A percentile compares a stretch with the other conserved stretches of the same genome.
phyloP scores from a whole-genome alignment of 345 rosid species.

The Brassica nigra region DNA sequence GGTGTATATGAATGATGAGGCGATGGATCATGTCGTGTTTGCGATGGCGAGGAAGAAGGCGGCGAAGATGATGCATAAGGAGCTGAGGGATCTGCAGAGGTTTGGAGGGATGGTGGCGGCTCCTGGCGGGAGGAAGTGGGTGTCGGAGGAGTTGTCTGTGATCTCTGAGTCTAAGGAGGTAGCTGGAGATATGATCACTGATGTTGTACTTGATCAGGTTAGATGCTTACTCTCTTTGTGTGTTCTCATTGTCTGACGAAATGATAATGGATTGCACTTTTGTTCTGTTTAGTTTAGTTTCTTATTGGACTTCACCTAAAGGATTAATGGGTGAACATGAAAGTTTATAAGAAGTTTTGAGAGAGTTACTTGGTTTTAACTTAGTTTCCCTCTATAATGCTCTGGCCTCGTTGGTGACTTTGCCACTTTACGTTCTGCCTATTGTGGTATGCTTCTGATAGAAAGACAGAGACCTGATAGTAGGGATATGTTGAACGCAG shows the following conservation, averaged over 20 bases:
- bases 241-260: not conserved
- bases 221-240: slow-evolving; percentile 8
- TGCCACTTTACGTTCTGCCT: not conserved
- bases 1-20: slow-evolving; percentile 89
- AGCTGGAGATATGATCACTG: slow-evolving; percentile 91
- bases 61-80: slow-evolving; percentile 84
- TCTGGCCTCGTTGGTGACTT: not conserved
- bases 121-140: slow-evolving; percentile 78
- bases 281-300: not conserved
- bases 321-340: slow-evolving; percentile 2
- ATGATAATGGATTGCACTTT: not conserved
- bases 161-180: slow-evolving; percentile 89
- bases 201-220: slow-evolving; percentile 93
- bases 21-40: slow-evolving; percentile 87
- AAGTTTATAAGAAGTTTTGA: slow-evolving; percentile 2
- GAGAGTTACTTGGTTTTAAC: no score
- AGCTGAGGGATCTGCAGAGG: slow-evolving; percentile 79
- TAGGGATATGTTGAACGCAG: no score
- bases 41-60: slow-evolving; percentile 86
- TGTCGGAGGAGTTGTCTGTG: slow-evolving; percentile 70
- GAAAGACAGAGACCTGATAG: not conserved
- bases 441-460: not conserved
- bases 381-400: no score
- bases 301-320: not conserved
- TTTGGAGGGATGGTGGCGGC: slow-evolving; percentile 52